phyloP scores from a whole-genome alignment of 2,329 filamentous ascomycete species.

The Xylaria sp. region DNA sequence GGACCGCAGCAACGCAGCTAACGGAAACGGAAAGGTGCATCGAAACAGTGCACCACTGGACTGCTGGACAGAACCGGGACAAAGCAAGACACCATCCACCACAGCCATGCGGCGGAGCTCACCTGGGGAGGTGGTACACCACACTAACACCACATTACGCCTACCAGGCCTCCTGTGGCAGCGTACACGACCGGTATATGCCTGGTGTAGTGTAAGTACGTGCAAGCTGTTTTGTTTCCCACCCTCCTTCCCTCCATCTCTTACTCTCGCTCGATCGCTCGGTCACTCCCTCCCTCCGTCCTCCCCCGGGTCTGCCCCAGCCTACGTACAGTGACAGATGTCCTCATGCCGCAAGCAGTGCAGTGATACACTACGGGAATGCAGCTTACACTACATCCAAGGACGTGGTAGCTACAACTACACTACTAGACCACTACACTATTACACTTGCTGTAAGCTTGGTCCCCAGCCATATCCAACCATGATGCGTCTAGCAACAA shows the following conservation, averaged over 20 bases:
- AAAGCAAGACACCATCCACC: conserved; percentile 22
- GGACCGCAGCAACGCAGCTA: conserved; percentile 32
- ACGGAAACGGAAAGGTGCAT: conserved; percentile 47
- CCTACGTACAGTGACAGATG: conserved; percentile 25
- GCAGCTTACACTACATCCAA: conserved; percentile 6
- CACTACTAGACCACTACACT: neutral
- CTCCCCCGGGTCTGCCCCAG: conserved; percentile 3
- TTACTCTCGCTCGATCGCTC: too few relatives aligned
- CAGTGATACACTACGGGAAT: neutral
- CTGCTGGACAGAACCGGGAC: conserved; percentile 9
- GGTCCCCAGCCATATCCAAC: neutral
- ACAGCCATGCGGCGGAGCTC: conserved; percentile 45
- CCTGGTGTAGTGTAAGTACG: neutral
- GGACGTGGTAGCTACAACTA: conserved; percentile 4
- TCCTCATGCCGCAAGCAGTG: conserved; percentile 12
- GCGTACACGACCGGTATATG: too few relatives aligned
- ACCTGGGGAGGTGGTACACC: conserved; percentile 22
- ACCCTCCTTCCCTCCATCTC: too few relatives aligned
- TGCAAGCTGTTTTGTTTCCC: neutral
- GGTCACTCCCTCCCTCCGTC: too few relatives aligned
- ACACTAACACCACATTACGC: neutral
- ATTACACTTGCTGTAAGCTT: neutral
- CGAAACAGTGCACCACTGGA: conserved; percentile 34
- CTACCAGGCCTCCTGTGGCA: too few relatives aligned
- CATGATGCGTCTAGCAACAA: neutral